phyloP scores from a whole-genome alignment of 805 yeast species.

The Millerozyma acaciae region DNA sequence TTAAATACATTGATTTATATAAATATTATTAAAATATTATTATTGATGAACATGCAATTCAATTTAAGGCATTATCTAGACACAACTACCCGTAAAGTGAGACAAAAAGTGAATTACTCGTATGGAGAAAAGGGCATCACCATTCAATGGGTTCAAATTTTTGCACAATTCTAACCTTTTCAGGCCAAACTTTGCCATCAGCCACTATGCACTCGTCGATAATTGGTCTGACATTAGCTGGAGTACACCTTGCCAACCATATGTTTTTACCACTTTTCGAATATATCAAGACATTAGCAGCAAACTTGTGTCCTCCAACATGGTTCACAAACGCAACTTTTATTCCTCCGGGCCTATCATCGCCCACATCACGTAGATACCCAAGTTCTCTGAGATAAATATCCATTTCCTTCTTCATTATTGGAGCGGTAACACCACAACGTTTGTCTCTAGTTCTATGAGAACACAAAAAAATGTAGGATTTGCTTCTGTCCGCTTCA shows the following conservation, averaged over 20 bases:
- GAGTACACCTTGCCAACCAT: constrained; percentile 86
- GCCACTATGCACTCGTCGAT: constrained; percentile 71
- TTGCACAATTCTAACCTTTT: constrained; percentile 58
- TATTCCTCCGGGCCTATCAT: constrained; percentile 72
- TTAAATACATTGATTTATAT: no score
- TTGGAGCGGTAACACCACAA: constrained; percentile 93
- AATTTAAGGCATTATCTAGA: not conserved
- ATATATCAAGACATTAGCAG: constrained; percentile 83
- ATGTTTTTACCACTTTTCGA: constrained; percentile 64
- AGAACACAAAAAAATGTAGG: constrained; percentile 73
- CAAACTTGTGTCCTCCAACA: constrained; percentile 94
- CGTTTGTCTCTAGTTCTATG: constrained; percentile 88
- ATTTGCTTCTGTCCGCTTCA: constrained; percentile 30
- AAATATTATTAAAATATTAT: no score
- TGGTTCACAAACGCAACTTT: constrained; percentile 72
- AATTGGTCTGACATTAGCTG: constrained; percentile 68
- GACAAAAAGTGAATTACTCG: not conserved
- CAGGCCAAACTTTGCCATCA: constrained; percentile 68
- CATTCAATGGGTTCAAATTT: constrained; percentile 52
- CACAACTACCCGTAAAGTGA: not conserved
- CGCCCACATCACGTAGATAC: constrained; percentile 71
- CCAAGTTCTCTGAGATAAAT: constrained; percentile 65
- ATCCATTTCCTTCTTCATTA: constrained; percentile 77
- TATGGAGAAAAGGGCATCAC: constrained; percentile 24
- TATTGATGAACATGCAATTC: no score